Base-by-base conservation (phyloP, 176 grass and related monocot genomes). In the Oryza nivara region DNA sequence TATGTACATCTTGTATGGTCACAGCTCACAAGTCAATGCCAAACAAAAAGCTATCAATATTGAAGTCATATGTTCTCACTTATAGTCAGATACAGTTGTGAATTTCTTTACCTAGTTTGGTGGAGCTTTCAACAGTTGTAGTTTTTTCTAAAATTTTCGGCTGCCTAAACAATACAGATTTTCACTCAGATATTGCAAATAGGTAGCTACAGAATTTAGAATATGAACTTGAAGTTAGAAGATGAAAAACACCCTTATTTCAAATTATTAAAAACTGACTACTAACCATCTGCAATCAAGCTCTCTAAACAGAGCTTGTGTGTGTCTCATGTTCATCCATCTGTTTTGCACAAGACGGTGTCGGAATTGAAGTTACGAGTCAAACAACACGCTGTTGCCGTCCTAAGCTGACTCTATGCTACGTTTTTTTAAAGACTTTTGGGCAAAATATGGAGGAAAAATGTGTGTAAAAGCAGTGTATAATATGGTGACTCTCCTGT, bases 301-400 rank as follows among this genome's bases (percentile, higher is more conserved):
- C 40, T 41, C 40, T 41, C 7, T 1, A 41, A 8, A 41, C 4
- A 41, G 7, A 41, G 40, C 7, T 0, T 0, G n/a, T 56, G 52
- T 52, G 11, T 51, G 1, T 34, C 54, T 15, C 75, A 65, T 34
- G 22, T 26, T 26, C 52, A 41, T 36, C 45, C 41, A 16, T 19
- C n/a, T 74, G 14, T 25, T 45, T 26, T 80, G 28, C 70, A 74
- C 15, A 12, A 26, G 54, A 58, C 19, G 6, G 54, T 58, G 54
- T 58, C 3, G 13, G 65, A 67, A 12, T 35, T 67, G 65, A 65
- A 26, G 40, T 8, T 8, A 56, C 43, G 26, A 46, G 75, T 79
- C 86, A 79, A 66, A 58, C 68, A 66, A 56, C 46, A 79, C 17
- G 74, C 19, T 44, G 74, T 22, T 84, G 87, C 87, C 87, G 87